Base-by-base conservation (phyloP, 2,329 filamentous ascomycete species). In the Curvularia spicifera region DNA sequence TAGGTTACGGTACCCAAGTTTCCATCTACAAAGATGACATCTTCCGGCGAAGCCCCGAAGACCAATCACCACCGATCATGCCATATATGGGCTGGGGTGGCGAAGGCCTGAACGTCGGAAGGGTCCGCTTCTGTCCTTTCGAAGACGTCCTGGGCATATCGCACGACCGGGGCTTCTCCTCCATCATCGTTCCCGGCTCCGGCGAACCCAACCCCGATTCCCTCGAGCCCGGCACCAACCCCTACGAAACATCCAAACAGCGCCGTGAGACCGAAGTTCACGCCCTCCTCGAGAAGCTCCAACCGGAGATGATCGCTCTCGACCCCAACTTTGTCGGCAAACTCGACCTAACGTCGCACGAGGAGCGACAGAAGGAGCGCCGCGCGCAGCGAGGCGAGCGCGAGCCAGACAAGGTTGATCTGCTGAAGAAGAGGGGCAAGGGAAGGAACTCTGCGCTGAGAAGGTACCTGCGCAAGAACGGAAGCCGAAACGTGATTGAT, bases 201-300 rank as follows among this genome's bases (percentile, higher is more conserved):
- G 95, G 95, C 61, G 95, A 99, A 78, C 88, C 95, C 74, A 98
- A 98, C 84, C 97, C 91, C 75, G 95, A 99, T 76, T 91, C 93
- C 2, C 82, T 97, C 53, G 95, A 99, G 78, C 84, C 89, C 68
- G 74, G 74, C 52, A 74, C 71, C 12, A 99, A 99, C 81, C 95
- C 95, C 33, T 98, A 94, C 84, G 95, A 98, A 80, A 97, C 90
- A 52, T 85, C 83, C 71, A 96, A 95, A 80, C 93, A 98, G 80
- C 87, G 95, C 70, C 93, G 96, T 78, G 95, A 99, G 78, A 85
- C 85, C 50, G 95, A 99, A 78, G 93, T 99, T 76, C 92, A 91
- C 81, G 83, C 86, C 12, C 83, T 99, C 64, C 86, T 99, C 69
- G 96, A 96, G 83, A 99, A 99, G 81, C 83, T 99, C 47, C 88